Evolutionary conservation across 805 yeast genomes (phyloP), one percentile per base, ranked within the genome.

Genomic region (Clavispora carvajalis): DNA sequence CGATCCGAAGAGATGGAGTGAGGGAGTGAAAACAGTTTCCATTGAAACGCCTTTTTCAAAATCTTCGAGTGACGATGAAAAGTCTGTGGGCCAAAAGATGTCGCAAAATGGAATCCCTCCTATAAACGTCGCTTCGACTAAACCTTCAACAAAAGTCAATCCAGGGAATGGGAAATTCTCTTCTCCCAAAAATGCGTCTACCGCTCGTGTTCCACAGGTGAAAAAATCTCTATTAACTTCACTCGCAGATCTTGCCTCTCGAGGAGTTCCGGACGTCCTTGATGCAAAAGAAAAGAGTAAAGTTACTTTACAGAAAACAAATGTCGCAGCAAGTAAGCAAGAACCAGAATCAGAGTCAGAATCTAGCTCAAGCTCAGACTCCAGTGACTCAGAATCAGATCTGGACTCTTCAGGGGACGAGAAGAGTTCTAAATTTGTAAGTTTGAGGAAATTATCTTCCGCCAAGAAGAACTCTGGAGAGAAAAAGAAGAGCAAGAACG

Each of bases 401-500:
- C 18, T 21, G 23, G 40, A 30, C 36, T 37, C 41, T 19, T 34
- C 39, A n/a, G 52, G 41, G 16, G 45, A 44, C 11, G 52, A 41
- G 22, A 37, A 41, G 7, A 41, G 34, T 5, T 44, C 51, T 7
- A 57, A 51, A 40, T 59, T 61, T 39, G 45, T 63, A 9, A 60
- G 54, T 34, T 37, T 59, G 19, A 62, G 60, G 35, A 54, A 53
- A 36, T 40, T 51, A 3, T 45, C n/a, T n/a, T n/a, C 53, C 19
- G 45, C 37, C 36, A 46, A 38, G 24, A 38, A 34, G 28, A 54
- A 48, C 29, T 39, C 46, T 9, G 34, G 11, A 22, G n/a, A 22
- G 7, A 41, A 38, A 33, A 56, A 51, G 34, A 59, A 53, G 50
- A 58, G 51, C 33, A 52, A 44, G 4, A 52, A 51, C 9, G 67